These are phyloP conservation scores for Bassia scoparia DNA, from an alignment of 148 eudicot genomes.

Conservation along the genomic window DNA sequence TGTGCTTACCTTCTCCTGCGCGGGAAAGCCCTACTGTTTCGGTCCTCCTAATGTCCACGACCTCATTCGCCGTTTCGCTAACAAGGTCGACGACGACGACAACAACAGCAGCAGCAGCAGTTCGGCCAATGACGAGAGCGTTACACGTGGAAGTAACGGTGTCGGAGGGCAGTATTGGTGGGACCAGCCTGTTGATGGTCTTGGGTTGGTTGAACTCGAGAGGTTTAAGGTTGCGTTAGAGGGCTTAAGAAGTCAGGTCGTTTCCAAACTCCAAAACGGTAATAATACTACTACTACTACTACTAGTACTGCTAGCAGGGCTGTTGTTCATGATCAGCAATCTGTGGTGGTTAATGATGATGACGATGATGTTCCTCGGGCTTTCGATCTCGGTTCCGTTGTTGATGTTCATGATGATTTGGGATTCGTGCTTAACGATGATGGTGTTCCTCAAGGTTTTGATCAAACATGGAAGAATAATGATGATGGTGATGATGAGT, in stretches of 20 bases:
- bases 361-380: no score
- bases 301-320: no score
- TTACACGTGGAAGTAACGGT: neutral
- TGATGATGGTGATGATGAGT: no score
- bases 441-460: no score
- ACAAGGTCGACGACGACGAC: neutral
- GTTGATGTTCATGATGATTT: no score
- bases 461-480: no score
- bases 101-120: neutral
- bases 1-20: slow-evolving; percentile 17
- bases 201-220: slow-evolving; percentile 14
- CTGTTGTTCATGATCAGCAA: no score
- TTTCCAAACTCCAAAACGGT: neutral
- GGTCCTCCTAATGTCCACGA: slow-evolving; percentile 6
- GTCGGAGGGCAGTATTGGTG: slow-evolving; percentile 6
- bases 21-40: slow-evolving; percentile 12
- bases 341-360: no score
- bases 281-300: no score
- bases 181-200: slow-evolving; percentile 9
- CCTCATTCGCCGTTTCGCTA: neutral
- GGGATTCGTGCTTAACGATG: no score
- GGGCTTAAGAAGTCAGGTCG: slow-evolving; percentile 8
- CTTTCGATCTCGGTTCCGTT: no score
- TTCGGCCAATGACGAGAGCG: neutral
- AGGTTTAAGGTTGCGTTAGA: slow-evolving; percentile 2